Evolutionary conservation across 2,329 filamentous ascomycete species (phyloP).

Genomic region (Zasmidium citrigriseum): DNA sequence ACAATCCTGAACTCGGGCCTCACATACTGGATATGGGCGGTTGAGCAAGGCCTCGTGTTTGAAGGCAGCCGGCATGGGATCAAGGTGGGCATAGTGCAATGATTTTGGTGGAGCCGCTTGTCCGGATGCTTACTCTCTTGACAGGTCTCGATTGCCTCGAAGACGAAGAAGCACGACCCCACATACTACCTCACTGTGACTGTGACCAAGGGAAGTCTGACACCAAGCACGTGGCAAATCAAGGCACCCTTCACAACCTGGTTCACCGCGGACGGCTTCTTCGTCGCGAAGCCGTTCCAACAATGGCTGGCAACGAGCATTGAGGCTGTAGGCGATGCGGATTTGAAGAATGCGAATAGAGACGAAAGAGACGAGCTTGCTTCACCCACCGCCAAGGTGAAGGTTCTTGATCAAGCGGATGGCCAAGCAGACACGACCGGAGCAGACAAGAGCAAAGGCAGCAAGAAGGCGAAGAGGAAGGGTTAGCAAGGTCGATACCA

Average conservation of each 20-base stretch:
- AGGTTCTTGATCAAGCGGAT: slow-evolving; percentile 11
- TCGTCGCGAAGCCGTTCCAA: slow-evolving; percentile 76
- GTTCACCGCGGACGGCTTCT: slow-evolving; percentile 73
- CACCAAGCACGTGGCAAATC: slow-evolving; percentile 49
- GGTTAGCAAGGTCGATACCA: not conserved
- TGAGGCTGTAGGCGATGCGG: slow-evolving; percentile 64
- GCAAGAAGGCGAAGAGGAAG: slow-evolving; percentile 30
- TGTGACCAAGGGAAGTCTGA: slow-evolving; percentile 17
- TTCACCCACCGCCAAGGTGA: slow-evolving; percentile 21
- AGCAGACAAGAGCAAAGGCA: slow-evolving; percentile 24
- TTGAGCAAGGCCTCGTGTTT: slow-evolving; percentile 83
- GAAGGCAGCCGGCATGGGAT: slow-evolving; percentile 70
- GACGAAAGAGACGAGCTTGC: slow-evolving; percentile 35
- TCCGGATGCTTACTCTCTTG: slow-evolving; percentile 6
- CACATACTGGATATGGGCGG: slow-evolving; percentile 79
- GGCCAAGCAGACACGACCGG: slow-evolving; percentile 20
- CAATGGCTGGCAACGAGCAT: slow-evolving; percentile 71
- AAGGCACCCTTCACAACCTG: slow-evolving; percentile 69
- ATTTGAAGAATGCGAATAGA: slow-evolving; percentile 56
- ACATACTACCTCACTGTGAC: slow-evolving; percentile 75
- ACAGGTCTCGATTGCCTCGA: slow-evolving; percentile 72
- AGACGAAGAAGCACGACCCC: slow-evolving; percentile 76
- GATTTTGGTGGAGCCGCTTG: not conserved
- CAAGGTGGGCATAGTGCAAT: slow-evolving; percentile 52
- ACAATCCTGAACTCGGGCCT: slow-evolving; percentile 74